phyloP scores from a whole-genome alignment of 805 yeast genomes.

The Candida xiaguanensis region DNA sequence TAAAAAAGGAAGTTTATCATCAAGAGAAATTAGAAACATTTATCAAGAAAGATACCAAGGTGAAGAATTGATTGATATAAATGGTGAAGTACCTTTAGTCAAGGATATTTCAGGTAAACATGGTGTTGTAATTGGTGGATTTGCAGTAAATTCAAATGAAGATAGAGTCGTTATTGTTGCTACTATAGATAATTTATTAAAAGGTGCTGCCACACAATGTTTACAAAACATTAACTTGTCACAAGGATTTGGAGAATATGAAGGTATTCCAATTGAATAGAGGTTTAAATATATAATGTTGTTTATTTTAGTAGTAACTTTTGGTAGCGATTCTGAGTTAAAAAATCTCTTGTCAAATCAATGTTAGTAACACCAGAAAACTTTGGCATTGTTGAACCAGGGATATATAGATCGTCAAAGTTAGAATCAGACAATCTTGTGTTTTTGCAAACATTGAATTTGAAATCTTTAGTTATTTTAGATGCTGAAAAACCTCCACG shows the following conservation, averaged over 20 bases:
- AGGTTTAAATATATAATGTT: too few species aligned
- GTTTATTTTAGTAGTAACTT: too few species aligned
- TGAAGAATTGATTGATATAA: constrained; percentile 78
- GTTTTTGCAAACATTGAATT: constrained; percentile 67
- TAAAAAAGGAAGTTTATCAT: constrained; percentile 57
- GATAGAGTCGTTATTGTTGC: constrained; percentile 93
- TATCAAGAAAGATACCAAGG: constrained; percentile 86
- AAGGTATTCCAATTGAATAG: constrained; percentile 78
- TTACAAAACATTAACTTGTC: constrained; percentile 92
- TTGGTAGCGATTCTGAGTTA: not conserved
- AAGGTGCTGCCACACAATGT: constrained; percentile 99
- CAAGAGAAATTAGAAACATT: constrained; percentile 78
- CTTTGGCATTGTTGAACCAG: constrained; percentile 87
- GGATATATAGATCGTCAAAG: constrained; percentile 75
- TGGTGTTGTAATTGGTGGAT: constrained; percentile 93
- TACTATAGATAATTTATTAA: constrained; percentile 90
- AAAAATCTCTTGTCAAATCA: too few species aligned
- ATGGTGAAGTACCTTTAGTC: constrained; percentile 92
- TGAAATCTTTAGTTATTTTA: constrained; percentile 66
- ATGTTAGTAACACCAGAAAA: constrained; percentile 94
- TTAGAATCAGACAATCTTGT: constrained; percentile 74
- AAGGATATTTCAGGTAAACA: constrained; percentile 90
- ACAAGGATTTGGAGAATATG: constrained; percentile 88
- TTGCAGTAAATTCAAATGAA: constrained; percentile 84
- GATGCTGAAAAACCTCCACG: constrained; percentile 86